Evolutionary conservation across 495 filamentous ascomycete genomes (phyloP).

Genomic region (Xylaria palmicola): DNA sequence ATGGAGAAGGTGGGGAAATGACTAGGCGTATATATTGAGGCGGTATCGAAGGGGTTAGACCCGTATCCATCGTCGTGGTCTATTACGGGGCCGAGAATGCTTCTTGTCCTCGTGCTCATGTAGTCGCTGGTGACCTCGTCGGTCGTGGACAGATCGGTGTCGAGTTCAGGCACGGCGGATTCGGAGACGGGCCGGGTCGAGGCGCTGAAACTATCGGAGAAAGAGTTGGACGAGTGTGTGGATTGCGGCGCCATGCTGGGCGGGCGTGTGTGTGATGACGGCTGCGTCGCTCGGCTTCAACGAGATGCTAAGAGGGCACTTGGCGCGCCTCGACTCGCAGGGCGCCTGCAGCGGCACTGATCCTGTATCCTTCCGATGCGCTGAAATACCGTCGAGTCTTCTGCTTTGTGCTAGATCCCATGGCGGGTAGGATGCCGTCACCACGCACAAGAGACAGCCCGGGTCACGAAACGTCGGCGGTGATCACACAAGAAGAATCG

Average conservation of each 20-base stretch:
- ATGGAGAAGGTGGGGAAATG: conserved; percentile 33
- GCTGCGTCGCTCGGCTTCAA: not conserved
- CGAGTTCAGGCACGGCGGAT: conserved; percentile 28
- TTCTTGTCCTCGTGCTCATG: conserved; percentile 28
- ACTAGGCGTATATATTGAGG: conserved; percentile 31
- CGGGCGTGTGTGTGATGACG: not conserved
- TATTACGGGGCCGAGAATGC: conserved; percentile 21
- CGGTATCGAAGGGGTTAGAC: conserved; percentile 23
- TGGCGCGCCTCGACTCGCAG: not conserved
- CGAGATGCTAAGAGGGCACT: not conserved
- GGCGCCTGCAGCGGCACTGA: not conserved
- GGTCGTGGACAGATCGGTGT: conserved; percentile 31
- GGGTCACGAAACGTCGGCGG: not conserved
- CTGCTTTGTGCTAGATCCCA: conserved; percentile 13
- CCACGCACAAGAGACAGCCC: not conserved
- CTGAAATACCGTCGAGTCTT: conserved; percentile 11
- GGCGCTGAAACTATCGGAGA: conserved; percentile 20
- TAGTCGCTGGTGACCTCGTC: conserved; percentile 32
- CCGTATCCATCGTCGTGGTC: conserved; percentile 23
- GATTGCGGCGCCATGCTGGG: conserved; percentile 28
- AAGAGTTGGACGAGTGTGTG: conserved; percentile 25
- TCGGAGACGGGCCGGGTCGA: conserved; percentile 24
- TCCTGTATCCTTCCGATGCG: conserved; percentile 12
- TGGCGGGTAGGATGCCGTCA: conserved; percentile 12
- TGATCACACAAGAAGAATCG: not conserved